Evolutionary conservation across 2,329 filamentous ascomycete species (phyloP).

Genomic region (Clonostachys chloroleuca): DNA sequence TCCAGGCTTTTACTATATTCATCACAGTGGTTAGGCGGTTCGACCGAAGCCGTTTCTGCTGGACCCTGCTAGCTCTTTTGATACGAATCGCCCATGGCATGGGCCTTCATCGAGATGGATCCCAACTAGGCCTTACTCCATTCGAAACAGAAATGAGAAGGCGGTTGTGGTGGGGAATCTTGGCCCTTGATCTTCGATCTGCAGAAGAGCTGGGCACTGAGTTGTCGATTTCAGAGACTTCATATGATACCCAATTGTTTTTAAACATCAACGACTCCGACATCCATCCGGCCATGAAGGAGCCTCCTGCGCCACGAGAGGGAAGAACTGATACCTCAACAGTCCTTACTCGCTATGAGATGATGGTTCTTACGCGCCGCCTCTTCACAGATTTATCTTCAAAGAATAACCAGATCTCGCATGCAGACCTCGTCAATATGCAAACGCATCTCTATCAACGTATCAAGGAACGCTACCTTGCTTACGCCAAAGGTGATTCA

Average conservation of each 20-base stretch:
- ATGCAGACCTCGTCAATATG: conserved; percentile 32
- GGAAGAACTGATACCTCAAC: conserved; percentile 49
- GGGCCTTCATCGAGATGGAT: conserved; percentile 54
- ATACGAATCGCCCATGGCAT: conserved; percentile 56
- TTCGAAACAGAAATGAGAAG: conserved; percentile 58
- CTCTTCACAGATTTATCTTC: conserved; percentile 15
- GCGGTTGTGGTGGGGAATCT: conserved; percentile 57
- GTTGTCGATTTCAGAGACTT: conserved; percentile 31
- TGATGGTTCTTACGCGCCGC: conserved; percentile 32
- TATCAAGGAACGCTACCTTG: conserved; percentile 51
- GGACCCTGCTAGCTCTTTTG: conserved; percentile 53
- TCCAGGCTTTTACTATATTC: conserved; percentile 56
- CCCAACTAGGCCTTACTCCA: conserved; percentile 43
- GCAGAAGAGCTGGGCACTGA: conserved; percentile 49
- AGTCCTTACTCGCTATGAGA: conserved; percentile 44
- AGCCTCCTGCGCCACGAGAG: conserved; percentile 38
- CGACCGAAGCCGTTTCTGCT: conserved; percentile 49
- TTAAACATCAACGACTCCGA: conserved; percentile 46
- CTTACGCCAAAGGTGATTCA: conserved; percentile 40
- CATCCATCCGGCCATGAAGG: conserved; percentile 38
- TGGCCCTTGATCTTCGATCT: conserved; percentile 49
- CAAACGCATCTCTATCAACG: conserved; percentile 47
- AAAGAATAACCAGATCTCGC: conserved; percentile 16
- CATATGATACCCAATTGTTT: conserved; percentile 43
- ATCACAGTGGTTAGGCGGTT: conserved; percentile 41